Base-by-base conservation (phyloP, 1,139 yeast species). In the Geotrichum cucujoidarum region DNA sequence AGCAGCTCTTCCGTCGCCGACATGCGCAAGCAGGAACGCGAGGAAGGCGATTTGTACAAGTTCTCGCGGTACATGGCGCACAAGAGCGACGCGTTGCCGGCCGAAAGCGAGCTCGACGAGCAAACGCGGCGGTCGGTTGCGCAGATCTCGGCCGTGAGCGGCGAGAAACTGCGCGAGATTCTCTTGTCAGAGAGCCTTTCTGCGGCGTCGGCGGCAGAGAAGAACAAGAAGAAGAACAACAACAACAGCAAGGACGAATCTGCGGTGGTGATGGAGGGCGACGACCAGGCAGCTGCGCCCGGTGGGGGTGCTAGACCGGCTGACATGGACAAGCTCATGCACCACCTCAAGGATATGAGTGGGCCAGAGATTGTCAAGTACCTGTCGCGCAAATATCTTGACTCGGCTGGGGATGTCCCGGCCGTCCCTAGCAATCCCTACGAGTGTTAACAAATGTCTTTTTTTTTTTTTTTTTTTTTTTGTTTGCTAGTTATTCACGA, bases 41-140 rank as follows among this genome's bases (percentile, higher is more conserved):
- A 89, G 65, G 97, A 89, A 71, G 97, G 96, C 56, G 95, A 86
- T 60, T 74, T 88, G 53, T 95, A 86, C 66, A 80, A 84, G 65
- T 78, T 87, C 78, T 94, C 95, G 16, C 55, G 65, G n/a, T 60
- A 56, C 41, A 53, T 62, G 42, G 38, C 40, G 21, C 45, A 22
- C 17, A 46, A 41, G 22, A 40, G 34, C 20, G 10, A 24, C 11
- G 24, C 43, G n/a, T 6, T 36, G 29, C 13, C 18, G 18, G n/a
- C n/a, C n/a, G 27, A 24, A 24, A 6, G 10, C 10, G 27, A 24
- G 10, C 6, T 24, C 8, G 27, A 24, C 10, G 27, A 24, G 27
- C 6, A 24, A 10, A 24, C 27, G 27, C 27, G 6, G 6, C 27
- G 10, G 27, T 24, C 27, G 10, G 10, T 24, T 24, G 8, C 6